Conservation (phyloP, 192 early-diverging fungal species). For the Obelidium mucronatum region DNA sequence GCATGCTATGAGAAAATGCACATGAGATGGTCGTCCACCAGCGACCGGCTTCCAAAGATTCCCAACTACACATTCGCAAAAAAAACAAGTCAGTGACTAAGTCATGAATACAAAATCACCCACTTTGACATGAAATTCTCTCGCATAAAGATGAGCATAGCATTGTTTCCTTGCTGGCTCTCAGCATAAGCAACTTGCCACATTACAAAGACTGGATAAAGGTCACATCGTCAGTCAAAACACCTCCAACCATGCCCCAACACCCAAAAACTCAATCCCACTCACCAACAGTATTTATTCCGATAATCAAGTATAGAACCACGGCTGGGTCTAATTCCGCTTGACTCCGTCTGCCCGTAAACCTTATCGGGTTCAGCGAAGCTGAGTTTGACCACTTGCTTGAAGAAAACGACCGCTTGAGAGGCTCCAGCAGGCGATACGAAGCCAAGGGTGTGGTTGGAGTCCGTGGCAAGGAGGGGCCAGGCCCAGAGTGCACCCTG, state of each 20-base stretch:
- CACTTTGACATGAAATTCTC: conserved; percentile 44
- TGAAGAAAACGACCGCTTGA: too few species aligned
- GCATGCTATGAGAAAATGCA: conserved; percentile 44
- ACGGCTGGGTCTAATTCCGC: not conserved
- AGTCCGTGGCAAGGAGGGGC: too few species aligned
- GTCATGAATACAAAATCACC: conserved; percentile 4
- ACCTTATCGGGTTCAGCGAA: too few species aligned
- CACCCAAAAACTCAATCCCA: not conserved
- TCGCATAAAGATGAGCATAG: conserved; percentile 30
- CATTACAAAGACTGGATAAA: conserved; percentile 40
- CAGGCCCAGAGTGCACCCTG: too few species aligned
- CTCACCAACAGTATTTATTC: conserved; percentile 29
- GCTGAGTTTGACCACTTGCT: too few species aligned
- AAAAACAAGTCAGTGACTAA: not conserved
- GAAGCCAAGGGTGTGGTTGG: too few species aligned
- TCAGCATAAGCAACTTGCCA: conserved; percentile 44
- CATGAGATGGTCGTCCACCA: conserved; percentile 49
- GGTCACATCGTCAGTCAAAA: not conserved
- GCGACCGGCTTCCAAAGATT: conserved; percentile 31
- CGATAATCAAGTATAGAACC: conserved; percentile 41
- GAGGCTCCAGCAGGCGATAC: too few species aligned
- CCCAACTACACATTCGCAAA: not conserved
- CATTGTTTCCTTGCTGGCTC: conserved; percentile 16
- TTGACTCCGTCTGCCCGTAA: not conserved
- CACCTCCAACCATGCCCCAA: not conserved